Evolutionary conservation across 768 basidiomycete species (phyloP), one percentile per base, ranked within the genome.

Genomic region (Boletus pseudo-olivaceus): DNA sequence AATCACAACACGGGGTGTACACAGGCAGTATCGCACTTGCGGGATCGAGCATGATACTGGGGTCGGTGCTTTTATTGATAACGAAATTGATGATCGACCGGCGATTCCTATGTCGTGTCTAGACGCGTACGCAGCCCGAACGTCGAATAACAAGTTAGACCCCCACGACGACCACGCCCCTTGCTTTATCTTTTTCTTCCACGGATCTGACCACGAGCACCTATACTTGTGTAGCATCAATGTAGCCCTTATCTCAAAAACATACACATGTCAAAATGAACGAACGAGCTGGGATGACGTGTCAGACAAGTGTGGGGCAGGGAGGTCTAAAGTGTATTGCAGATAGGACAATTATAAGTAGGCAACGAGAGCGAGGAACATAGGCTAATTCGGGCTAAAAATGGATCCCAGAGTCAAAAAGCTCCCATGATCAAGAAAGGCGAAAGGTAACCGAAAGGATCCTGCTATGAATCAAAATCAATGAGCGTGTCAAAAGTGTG

Each of bases 1-100:
- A 74, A 23, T 66, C 54, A 32, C 67, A 72, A 37, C 70, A 77
- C 34, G 83, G 80, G 9, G 79, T 75, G 55, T 75, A 73, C 63
- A 64, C 63, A 0, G 76, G 78, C 33, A 75, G 85, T 72, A 84
- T 85, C 54, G 65, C 77, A 19, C 81, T 87, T 58, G 78, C 84
- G 7, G 87, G 87, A 30, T 69, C 77, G 40, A 79, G 81, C 20
- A 71, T 85, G 53, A 69, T 88, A 51, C 66, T 76, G 27, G 87
- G 87, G 9, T 85, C 87, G 5, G 53, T 80, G 26, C 73, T 85
- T 59, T 74, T 87, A 51, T 65, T 85, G 10, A 69, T 72, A 33
- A 77, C 83, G 19, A 80, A 73, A 62, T 54, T 83, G 29, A 73
- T 67, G 49, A 73, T 83, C 40, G 68, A 82, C 58, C 61, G 65